These are phyloP conservation scores for Candida sonorensis DNA, from an alignment of 805 yeast genomes.

Conservation along the genomic window DNA sequence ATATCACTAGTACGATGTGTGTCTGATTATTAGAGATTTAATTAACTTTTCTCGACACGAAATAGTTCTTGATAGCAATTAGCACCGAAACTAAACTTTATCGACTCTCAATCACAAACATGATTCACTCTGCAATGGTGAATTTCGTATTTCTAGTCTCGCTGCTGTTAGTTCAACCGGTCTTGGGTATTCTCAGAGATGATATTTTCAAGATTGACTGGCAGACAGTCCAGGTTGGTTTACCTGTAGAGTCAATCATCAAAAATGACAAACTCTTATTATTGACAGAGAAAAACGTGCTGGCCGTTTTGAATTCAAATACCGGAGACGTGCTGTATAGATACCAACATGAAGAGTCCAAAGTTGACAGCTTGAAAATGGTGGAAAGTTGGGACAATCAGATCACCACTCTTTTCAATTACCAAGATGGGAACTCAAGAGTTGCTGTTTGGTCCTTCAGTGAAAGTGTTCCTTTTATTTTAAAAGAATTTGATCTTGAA, in stretches of 20 bases:
- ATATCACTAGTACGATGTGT: too few species aligned
- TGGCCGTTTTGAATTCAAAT: conserved; percentile 20
- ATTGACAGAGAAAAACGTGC: conserved; percentile 21
- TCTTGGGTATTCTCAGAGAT: conserved; percentile 28
- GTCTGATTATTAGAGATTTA: too few species aligned
- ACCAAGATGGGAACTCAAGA: conserved; percentile 6
- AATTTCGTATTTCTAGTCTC: conserved; percentile 1
- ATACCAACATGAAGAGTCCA: conserved; percentile 19
- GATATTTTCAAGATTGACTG: conserved; percentile 53
- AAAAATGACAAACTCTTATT: conserved; percentile 15
- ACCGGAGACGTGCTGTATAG: conserved; percentile 25
- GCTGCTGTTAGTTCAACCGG: conserved; percentile 5
- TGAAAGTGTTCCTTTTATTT: conserved; percentile 5
- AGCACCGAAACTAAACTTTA: too few species aligned
- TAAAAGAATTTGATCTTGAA: conserved; percentile 12
- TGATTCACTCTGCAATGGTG: background rate
- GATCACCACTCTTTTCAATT: conserved; percentile 13
- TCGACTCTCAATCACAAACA: background rate
- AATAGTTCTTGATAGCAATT: too few species aligned
- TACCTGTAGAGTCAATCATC: conserved; percentile 17
- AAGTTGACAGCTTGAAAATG: conserved; percentile 6
- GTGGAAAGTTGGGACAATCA: conserved; percentile 7
- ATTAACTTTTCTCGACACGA: too few species aligned
- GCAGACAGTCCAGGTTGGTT: conserved; percentile 42
- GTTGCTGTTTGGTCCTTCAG: conserved; percentile 15